These are phyloP conservation scores for Bisporella sp. DNA, from an alignment of 2,329 filamentous ascomycete genomes.

Conservation along the genomic window DNA sequence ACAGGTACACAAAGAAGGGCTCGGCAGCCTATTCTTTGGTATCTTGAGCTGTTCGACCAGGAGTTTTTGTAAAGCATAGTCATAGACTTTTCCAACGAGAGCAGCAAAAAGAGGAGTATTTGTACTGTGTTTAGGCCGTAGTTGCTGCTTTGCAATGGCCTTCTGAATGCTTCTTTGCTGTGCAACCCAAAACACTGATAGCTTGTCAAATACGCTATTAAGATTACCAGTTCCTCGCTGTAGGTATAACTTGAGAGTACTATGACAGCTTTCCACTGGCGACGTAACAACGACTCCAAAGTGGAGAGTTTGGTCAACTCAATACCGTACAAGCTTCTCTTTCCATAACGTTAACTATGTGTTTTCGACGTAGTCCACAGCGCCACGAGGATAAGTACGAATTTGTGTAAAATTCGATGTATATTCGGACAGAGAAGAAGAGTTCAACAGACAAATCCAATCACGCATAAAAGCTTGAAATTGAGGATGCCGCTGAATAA, in stretches of 20 bases:
- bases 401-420: background rate
- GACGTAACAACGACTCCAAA: background rate
- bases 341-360: constrained; percentile 2
- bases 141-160: background rate
- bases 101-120: constrained; percentile 1
- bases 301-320: background rate
- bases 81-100: background rate
- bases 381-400: background rate
- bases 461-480: background rate
- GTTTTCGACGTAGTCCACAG: background rate
- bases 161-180: background rate
- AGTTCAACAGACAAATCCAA: background rate
- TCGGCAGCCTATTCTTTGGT: background rate
- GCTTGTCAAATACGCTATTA: background rate
- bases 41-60: background rate
- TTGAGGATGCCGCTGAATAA: background rate
- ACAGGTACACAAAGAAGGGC: background rate
- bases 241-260: background rate
- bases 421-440: background rate
- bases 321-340: background rate
- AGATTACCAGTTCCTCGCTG: background rate
- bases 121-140: background rate
- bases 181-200: background rate
- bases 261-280: background rate
- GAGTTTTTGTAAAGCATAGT: background rate